Conservation (phyloP, 1,139 yeast genomes). For the Scheffersomyces insectosa region DNA sequence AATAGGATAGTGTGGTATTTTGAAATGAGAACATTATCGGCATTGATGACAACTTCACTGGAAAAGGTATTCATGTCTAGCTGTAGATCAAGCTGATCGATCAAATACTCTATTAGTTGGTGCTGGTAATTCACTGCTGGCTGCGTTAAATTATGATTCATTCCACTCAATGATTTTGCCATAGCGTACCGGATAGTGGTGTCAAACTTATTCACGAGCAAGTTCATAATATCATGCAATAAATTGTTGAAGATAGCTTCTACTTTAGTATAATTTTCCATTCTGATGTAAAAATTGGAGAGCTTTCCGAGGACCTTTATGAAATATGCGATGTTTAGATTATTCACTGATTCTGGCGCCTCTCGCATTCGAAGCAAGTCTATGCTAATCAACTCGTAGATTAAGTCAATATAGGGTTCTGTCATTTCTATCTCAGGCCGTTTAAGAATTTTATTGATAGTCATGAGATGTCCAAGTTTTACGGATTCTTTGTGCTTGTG, state of each 20-base stretch:
- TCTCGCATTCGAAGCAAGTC: constrained; percentile 11
- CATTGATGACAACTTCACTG: constrained; percentile 16
- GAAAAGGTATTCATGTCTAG: not conserved
- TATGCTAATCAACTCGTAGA: constrained; percentile 16
- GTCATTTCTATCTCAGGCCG: constrained; percentile 14
- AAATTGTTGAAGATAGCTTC: constrained; percentile 29
- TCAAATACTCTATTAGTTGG: constrained; percentile 29
- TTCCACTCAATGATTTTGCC: constrained; percentile 35
- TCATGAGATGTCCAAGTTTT: constrained; percentile 39
- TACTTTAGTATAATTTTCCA: constrained; percentile 17
- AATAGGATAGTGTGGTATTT: constrained; percentile 38
- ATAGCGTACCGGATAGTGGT: constrained; percentile 34
- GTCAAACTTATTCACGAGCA: constrained; percentile 28
- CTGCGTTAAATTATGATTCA: constrained; percentile 20
- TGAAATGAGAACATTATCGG: constrained; percentile 24
- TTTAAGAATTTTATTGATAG: constrained; percentile 39
- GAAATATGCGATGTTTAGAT: constrained; percentile 28
- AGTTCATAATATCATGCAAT: constrained; percentile 29
- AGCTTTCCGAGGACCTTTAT: constrained; percentile 38
- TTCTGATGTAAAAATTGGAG: constrained; percentile 18
- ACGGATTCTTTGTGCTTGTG: constrained; percentile 13
- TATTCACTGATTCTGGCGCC: constrained; percentile 15
- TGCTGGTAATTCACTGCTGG: constrained; percentile 36
- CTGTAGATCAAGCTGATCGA: constrained; percentile 23
- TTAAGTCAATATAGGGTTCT: constrained; percentile 9